Conservation (phyloP, 805 yeast genomes). For the Saturnispora silvae region DNA sequence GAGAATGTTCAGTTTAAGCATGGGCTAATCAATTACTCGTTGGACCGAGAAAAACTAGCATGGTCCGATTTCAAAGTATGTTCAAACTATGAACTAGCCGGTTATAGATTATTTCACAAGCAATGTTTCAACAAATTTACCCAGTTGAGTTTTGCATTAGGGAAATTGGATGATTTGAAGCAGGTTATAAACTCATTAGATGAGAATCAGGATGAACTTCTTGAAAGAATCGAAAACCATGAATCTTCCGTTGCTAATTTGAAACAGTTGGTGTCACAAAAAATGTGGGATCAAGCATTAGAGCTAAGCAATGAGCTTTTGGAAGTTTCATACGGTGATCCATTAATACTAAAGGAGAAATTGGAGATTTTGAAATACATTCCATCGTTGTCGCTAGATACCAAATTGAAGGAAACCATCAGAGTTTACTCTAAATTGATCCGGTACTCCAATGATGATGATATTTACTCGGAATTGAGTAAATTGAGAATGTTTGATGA, state of each 20-base stretch:
- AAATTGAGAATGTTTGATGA: slow-evolving; percentile 22
- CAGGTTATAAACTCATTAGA: slow-evolving; percentile 4
- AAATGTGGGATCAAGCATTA: background rate
- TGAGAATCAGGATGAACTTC: slow-evolving; percentile 6
- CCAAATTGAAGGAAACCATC: slow-evolving; percentile 16
- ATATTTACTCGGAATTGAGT: slow-evolving; percentile 18
- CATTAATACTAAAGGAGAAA: slow-evolving; percentile 1
- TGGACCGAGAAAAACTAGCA: slow-evolving; percentile 45
- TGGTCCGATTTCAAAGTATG: slow-evolving; percentile 41
- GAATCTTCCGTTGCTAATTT: background rate
- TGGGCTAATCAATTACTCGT: slow-evolving; percentile 49
- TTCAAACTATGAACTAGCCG: slow-evolving; percentile 23
- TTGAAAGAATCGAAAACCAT: slow-evolving; percentile 21
- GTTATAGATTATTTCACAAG: slow-evolving; percentile 22
- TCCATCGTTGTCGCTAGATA: slow-evolving; percentile 11
- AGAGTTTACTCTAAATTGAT: slow-evolving; percentile 19
- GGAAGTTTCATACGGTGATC: slow-evolving; percentile 4
- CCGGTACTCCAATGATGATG: slow-evolving; percentile 14
- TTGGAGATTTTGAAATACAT: slow-evolving; percentile 1
- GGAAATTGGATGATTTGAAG: slow-evolving; percentile 19
- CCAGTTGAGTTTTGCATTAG: slow-evolving; percentile 42
- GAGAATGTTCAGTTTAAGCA: slow-evolving; percentile 41
- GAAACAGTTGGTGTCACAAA: background rate
- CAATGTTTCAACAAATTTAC: slow-evolving; percentile 41
- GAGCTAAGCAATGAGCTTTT: slow-evolving; percentile 2